Evolutionary conservation across 148 eudicot genomes (phyloP).

Genomic region (Camellia lanceoleosa): DNA sequence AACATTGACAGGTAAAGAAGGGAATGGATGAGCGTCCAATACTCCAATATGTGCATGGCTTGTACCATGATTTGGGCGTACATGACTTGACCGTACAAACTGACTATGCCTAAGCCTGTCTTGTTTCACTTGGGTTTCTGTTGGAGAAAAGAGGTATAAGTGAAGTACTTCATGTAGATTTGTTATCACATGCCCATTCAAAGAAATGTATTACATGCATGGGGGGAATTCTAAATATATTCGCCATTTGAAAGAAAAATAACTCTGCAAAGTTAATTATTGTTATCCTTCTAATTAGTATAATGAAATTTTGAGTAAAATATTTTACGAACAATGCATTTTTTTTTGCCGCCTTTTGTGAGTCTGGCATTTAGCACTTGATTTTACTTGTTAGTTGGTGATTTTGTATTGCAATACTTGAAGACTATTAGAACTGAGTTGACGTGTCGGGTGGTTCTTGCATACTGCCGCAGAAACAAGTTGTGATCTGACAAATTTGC

Average conservation of each 20-base stretch:
- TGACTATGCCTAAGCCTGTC: conserved; percentile 38
- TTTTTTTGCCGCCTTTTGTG: no score
- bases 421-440: no score
- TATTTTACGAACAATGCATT: no score
- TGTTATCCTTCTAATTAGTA: background rate
- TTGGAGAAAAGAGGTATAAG: background rate
- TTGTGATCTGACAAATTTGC: no score
- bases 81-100: conserved; percentile 79
- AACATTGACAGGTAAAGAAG: conserved; percentile 53
- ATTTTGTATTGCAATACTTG: no score
- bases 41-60: conserved; percentile 63
- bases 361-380: no score
- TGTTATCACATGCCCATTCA: background rate
- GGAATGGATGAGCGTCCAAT: conserved; percentile 63
- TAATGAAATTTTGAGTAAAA: background rate
- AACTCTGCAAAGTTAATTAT: background rate
- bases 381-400: no score
- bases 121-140: conserved; percentile 6
- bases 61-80: conserved; percentile 92
- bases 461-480: no score
- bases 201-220: background rate
- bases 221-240: background rate
- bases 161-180: background rate
- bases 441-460: no score
- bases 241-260: background rate